Evolutionary conservation across 2,329 filamentous ascomycete species (phyloP), one percentile per base, ranked within the genome.

Genomic region (Escovopsis weberi): DNA sequence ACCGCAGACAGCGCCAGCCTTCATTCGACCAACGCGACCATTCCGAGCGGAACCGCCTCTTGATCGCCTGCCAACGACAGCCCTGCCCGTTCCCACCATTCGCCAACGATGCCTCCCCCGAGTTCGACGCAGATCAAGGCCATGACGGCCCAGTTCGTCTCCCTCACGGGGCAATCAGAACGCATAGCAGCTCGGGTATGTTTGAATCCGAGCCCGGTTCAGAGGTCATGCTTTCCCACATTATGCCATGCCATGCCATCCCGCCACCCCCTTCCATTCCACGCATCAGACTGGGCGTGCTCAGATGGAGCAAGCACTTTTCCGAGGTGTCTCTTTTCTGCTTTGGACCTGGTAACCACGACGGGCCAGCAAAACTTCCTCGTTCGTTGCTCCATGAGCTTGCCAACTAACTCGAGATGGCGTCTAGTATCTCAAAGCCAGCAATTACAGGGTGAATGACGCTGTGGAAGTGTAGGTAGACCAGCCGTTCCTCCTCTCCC

Each of bases 391-490:
- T 30, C 10, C 28, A 6, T 30, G 28, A 10, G 6, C 28, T 30
- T 30, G 28, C 28, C 28, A 30, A 30, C 45, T 46, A 28, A 46
- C 37, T 19, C 32, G 39, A 40, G 37, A 28, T 39, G 37, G 46
- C 33, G 42, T 46, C 45, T 46, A 74, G 70, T 72, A 60, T 48
- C 60, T 72, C 19, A 74, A 67, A 50, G 63, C 59, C 38, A 54
- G 65, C 6, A 61, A 62, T 38, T 76, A 68, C 54, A 70, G 67
- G 52, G 54, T 75, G 6, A 67, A 75, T 44, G 63, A 70, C 45
- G 73, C 73, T 34, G 59, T 74, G 39, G 70, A 77, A 61, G 59
- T 66, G 74, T 77, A 64, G 74, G 74, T 75, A n/a, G 19, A 41
- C 32, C n/a, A 42, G 23, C 41, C 46, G 12, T 40, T 32, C 38